Base-by-base conservation (phyloP, 2,329 filamentous ascomycete species). In the Calonectria henricotiae region DNA sequence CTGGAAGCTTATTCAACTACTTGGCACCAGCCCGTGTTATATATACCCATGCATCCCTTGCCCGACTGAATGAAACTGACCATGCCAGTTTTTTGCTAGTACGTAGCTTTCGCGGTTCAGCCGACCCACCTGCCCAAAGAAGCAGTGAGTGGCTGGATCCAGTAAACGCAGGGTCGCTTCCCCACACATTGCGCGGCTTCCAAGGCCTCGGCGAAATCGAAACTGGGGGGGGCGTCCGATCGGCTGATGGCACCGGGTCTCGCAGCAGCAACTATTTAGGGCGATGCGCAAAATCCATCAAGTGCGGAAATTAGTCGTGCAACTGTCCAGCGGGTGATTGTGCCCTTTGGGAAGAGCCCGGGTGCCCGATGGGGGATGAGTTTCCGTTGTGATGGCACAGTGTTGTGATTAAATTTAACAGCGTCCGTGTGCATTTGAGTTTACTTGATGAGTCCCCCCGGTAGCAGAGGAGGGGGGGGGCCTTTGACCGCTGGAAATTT, bases 161-260 rank as follows among this genome's bases (percentile, higher is more conserved):
- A 25, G 9, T 32, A 12, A 58, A 23, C 20, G n/a, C 32, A 37
- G 35, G 51, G 30, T 58, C 35, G 20, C 32, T 37, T 49, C 43
- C 60, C 60, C 60, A 62, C 60, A 62, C 35, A 12, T 2, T 17
- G 43, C 30, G 12, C 5, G 30, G 17, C n/a, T 47, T 35, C 32
- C 51, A 58, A 58, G 20, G 39, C 51, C 51, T 58, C 51, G 51
- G 51, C 39, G 51, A 58, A 58, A 58, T 58, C 51, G 51, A 58
- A 37, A 58, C 51, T 58, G 51, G 32, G 51, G 51, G 51, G 43
- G 30, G 51, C 12, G 12, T n/a, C 32, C 20, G 32, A 58, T 58
- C 51, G 51, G 51, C 51, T 58, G 51, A 58, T 58, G 51, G 23
- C 20, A 17, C 51, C 51, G 51, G 51, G 32, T 58, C 15, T 37